Evolutionary conservation across 2,329 filamentous ascomycete species (phyloP), one percentile per base, ranked within the genome.

Genomic region (Aureobasidium subglaciale): DNA sequence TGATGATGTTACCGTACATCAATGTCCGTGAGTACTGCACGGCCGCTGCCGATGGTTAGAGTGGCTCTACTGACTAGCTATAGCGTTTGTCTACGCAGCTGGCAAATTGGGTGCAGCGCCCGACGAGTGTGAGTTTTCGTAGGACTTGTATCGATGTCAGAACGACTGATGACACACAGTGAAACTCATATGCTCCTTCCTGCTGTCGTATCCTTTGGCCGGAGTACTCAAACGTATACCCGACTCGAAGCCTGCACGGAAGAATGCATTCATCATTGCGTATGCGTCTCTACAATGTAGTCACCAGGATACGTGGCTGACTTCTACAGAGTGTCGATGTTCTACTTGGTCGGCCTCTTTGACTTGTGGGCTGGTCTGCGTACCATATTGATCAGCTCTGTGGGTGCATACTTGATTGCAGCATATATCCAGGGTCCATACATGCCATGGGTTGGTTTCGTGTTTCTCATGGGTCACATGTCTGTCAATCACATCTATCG

Each of bases 361-460:
- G 88, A 95, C 67, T 80, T 99, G 45, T 97, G 92, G 91, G 77
- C 74, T 70, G 95, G 93, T 56, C 73, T 95, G 13, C 80, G 81
- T 35, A 96, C 91, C 2, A 75, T 99, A 35, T 69, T 87, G 57
- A 84, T 95, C 67, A 90, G 88, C 67, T 84, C 92, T 1, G 81
- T 79, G 16, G 91, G 84, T 48, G 83, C 88, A 49, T 99, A 96
- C 68, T 76, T 80, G 60, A 93, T 99, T 63, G 87, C 92, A 52
- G 83, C 86, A 62, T 91, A 85, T 68, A 76, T 97, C 41, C 81
- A 90, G 62, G 91, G 90, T 18, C 89, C 90, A 0, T 88, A 92
- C 68, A 99, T 99, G 93, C 93, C 93, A 75, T 99, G 93, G 93
- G 78, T 96, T 48, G 90, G 85, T 58, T 99, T 99, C 71, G 77